Evolutionary conservation across 2,329 filamentous ascomycete species (phyloP).

Genomic region (Colletotrichum liaoningense): DNA sequence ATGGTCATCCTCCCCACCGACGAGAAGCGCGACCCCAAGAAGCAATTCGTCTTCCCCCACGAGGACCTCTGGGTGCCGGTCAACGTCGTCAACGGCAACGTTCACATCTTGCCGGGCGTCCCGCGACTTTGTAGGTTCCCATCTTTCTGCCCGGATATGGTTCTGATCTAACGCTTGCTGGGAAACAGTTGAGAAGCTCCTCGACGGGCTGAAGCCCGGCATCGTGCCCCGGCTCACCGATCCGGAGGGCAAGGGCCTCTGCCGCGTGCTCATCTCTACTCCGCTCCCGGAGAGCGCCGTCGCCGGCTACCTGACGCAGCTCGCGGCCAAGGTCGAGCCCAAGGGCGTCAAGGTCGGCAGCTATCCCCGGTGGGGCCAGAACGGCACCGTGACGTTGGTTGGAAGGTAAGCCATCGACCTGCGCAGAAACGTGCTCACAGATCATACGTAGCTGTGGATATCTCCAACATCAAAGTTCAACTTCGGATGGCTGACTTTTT

Average conservation of each 20-base stretch:
- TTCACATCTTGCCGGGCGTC: conserved; percentile 93
- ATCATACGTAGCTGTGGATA: not conserved
- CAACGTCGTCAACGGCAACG: conserved; percentile 88
- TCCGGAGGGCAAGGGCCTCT: conserved; percentile 83
- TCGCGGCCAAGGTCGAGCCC: conserved; percentile 78
- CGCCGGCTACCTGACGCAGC: conserved; percentile 82
- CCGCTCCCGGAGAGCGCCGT: conserved; percentile 88
- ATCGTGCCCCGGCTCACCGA: conserved; percentile 79
- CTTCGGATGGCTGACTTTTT: conserved; percentile 6
- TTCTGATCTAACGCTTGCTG: conserved; percentile 8
- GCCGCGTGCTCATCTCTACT: conserved; percentile 85
- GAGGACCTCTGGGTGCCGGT: conserved; percentile 94
- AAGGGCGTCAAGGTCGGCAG: conserved; percentile 93
- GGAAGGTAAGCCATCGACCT: conserved; percentile 58
- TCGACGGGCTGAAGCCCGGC: conserved; percentile 80
- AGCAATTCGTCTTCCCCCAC: conserved; percentile 82
- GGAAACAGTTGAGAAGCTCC: conserved; percentile 73
- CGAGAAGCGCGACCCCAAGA: conserved; percentile 68
- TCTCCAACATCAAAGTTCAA: not conserved
- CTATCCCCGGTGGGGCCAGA: conserved; percentile 93
- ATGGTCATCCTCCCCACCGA: conserved; percentile 93
- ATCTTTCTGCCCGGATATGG: not conserved
- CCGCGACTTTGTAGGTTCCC: conserved; percentile 75
- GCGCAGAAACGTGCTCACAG: not conserved
- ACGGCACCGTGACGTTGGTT: conserved; percentile 92